Evolutionary conservation across 352 stramenopile genomes (phyloP).

Genomic region (Phytopythium montanum): DNA sequence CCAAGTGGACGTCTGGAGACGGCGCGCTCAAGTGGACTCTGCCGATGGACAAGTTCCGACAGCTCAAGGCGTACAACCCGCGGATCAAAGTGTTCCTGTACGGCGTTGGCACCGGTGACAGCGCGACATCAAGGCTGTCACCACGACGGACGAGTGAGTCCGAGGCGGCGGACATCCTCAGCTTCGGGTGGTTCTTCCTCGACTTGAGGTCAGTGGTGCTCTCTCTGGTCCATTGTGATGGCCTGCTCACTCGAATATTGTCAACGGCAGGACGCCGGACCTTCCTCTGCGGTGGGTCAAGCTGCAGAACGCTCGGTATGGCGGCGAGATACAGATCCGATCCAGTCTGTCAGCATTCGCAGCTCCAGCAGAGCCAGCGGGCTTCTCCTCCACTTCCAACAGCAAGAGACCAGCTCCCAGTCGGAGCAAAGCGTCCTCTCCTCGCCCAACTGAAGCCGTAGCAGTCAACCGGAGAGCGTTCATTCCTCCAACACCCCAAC

Average conservation of each 20-base stretch:
- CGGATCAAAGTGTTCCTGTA: conserved; percentile 74
- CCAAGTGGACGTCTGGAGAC: conserved; percentile 40
- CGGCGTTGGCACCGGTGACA: conserved; percentile 33
- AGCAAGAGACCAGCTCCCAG: not conserved
- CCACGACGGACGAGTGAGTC: conserved; percentile 2
- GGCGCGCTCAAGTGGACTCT: conserved; percentile 60
- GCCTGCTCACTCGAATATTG: not conserved
- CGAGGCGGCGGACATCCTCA: conserved; percentile 31
- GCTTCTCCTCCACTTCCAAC: no score
- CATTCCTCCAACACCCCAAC: not conserved
- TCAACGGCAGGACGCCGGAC: conserved; percentile 55
- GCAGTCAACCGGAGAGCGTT: not conserved
- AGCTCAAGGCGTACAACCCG: conserved; percentile 59
- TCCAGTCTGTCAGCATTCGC: conserved; percentile 28
- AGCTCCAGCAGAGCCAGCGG: not conserved
- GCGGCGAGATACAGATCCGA: conserved; percentile 62
- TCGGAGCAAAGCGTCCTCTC: not conserved
- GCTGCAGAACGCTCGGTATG: conserved; percentile 65
- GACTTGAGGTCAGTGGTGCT: conserved; percentile 61
- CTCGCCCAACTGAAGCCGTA: not conserved
- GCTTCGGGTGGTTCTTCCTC: conserved; percentile 81
- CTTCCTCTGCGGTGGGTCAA: conserved; percentile 65
- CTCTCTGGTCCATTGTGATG: not conserved
- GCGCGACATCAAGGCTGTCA: not conserved
- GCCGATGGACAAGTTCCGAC: conserved; percentile 54